These are phyloP conservation scores for Thymus mandschuricus DNA, from an alignment of 257 asterid genomes.

Conservation along the genomic window DNA sequence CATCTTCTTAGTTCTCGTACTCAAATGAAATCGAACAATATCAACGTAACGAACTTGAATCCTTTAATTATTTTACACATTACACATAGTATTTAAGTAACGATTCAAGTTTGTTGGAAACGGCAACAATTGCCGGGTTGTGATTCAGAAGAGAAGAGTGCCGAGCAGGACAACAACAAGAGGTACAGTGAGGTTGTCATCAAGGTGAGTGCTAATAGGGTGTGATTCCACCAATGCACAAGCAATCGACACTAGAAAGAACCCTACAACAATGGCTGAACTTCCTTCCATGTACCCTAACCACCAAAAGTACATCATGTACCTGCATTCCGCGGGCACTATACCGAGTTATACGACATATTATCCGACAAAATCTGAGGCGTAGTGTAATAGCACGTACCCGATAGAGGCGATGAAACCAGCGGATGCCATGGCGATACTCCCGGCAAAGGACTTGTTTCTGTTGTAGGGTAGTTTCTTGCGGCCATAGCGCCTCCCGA, in stretches of 20 bases:
- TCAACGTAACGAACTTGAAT: too few species aligned
- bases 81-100: too few species aligned
- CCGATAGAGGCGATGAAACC: constrained; percentile 87
- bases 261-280: constrained; percentile 51
- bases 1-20: too few species aligned
- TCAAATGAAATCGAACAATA: too few species aligned
- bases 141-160: constrained; percentile 50
- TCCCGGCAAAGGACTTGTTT: constrained; percentile 72
- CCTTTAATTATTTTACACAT: too few species aligned
- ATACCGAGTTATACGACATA: too few species aligned
- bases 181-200: constrained; percentile 91
- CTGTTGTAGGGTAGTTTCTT: constrained; percentile 79
- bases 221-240: constrained; percentile 87
- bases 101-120: too few species aligned
- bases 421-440: constrained; percentile 67
- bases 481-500: constrained; percentile 80
- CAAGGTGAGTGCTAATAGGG: constrained; percentile 79
- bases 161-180: constrained; percentile 63
- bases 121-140: too few species aligned
- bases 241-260: constrained; percentile 65
- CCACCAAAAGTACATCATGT: constrained; percentile 74
- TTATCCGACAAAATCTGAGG: neutral
- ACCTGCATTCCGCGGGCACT: constrained; percentile 46
- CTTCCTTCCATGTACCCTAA: constrained; percentile 75
- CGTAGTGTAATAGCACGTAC: constrained; percentile 45